Evolutionary conservation across 495 filamentous ascomycete species (phyloP), one percentile per base, ranked within the genome.

Genomic region (Astrothelium macrocarpum): DNA sequence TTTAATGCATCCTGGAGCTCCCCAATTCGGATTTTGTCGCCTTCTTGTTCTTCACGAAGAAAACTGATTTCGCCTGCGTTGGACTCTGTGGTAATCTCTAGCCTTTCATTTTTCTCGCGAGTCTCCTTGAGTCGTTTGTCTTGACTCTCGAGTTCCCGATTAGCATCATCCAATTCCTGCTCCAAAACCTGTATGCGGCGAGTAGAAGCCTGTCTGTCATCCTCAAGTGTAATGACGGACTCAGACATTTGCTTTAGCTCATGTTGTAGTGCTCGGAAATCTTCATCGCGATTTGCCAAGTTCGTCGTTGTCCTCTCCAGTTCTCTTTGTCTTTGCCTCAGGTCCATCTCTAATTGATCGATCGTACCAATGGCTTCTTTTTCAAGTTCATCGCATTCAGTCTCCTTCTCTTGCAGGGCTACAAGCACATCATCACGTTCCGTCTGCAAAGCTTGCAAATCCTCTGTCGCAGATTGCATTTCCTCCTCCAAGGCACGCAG

Each of bases 1-100:
- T 90, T 89, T 16, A 96, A 77, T 26, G 85, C 83, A 11, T 87
- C 87, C 70, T 96, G 90, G 2, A 97, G 78, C 67, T 97, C 90
- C 25, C 94, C 91, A 67, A 97, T 98, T 73, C 90, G 90, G 71
- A 98, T 97, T 82, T 97, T 98, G 74, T 98, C 95, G 39, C 83
- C 86, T 74, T 98, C 94, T 78, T 97, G 94, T 77, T 98, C 94
- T 71, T 98, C 95, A 5, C 95, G 85, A 29, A 98, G 72, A 83
- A 98, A 98, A 0, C 88, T 84, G 72, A 97, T 95, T 75, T 98
- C 94, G 59, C 86, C 87, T 71, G 97, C 92, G 64, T 86, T 87
- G 2, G 89, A 94, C 77, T 98, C 94, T 60, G 90, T 86, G 74
- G 97, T 91, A 59, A 98, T 89, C 10, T 86, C 87, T 12, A 96